Percentiles rank a stretch among this genome's conserved stretches.
These are phyloP conservation scores for Cladosporium sp. DNA, from an alignment of 2,329 filamentous ascomycete species.

Conservation along the genomic window DNA sequence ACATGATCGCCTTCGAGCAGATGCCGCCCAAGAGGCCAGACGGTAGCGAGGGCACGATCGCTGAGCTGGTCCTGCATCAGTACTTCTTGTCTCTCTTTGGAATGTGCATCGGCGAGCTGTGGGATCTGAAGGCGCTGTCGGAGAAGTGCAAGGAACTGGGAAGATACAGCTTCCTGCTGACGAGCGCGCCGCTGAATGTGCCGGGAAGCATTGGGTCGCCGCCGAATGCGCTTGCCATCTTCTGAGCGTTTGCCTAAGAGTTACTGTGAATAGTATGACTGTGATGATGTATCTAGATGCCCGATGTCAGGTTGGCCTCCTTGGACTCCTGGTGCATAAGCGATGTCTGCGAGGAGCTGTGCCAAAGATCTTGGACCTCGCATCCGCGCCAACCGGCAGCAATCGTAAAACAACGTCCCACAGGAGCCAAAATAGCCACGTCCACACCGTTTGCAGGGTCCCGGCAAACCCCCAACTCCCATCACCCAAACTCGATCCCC, in stretches of 20 bases:
- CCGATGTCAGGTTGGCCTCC: no score
- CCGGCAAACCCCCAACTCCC: no score
- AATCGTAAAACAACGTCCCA: no score
- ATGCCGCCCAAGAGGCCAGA: conserved; percentile 26
- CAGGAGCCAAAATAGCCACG: no score
- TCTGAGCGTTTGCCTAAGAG: conserved; percentile 15
- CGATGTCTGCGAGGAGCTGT: no score
- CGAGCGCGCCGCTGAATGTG: conserved; percentile 39
- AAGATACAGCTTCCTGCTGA: conserved; percentile 41
- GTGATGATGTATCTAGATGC: no score
- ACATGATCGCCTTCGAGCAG: conserved; percentile 48
- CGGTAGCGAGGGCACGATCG: conserved; percentile 21
- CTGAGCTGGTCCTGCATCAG: conserved; percentile 32
- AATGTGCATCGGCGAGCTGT: conserved; percentile 42
- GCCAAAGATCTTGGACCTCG: no score
- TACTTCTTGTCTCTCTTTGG: conserved; percentile 38
- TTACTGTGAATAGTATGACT: not conserved
- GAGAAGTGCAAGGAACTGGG: conserved; percentile 32
- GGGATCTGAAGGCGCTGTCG: conserved; percentile 38
- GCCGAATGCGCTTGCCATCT: conserved; percentile 30
- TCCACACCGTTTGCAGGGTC: no score
- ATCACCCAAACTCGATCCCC: no score
- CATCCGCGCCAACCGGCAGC: no score
- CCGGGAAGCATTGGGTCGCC: conserved; percentile 31
- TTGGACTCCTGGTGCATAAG: no score